phyloP scores from a whole-genome alignment of 805 yeast species.

The Grigorovia humatica region DNA sequence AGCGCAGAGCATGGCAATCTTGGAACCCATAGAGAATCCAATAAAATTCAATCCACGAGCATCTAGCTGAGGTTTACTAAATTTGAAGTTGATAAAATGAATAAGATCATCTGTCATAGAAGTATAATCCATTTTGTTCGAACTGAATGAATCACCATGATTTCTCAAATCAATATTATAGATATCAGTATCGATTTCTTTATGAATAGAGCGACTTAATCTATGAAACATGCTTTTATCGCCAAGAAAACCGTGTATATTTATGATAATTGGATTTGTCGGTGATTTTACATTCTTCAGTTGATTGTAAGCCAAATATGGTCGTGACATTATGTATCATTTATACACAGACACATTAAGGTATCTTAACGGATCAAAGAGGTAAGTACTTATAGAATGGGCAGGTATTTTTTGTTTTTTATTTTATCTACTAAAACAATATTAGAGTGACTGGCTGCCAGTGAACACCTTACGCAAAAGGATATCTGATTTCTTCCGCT shows the following conservation, averaged over 20 bases:
- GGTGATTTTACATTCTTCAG: neutral
- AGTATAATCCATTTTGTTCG: conserved; percentile 35
- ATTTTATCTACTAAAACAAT: no score
- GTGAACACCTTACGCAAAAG: no score
- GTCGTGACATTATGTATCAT: neutral
- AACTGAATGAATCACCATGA: conserved; percentile 43
- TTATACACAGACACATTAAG: neutral
- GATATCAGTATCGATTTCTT: conserved; percentile 27
- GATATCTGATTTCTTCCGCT: no score
- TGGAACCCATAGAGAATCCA: conserved; percentile 59
- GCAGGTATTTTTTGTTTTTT: no score
- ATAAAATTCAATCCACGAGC: conserved; percentile 27
- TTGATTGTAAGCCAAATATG: neutral
- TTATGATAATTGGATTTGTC: conserved; percentile 31
- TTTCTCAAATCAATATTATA: conserved; percentile 43
- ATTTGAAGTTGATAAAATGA: conserved; percentile 24
- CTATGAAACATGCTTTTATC: conserved; percentile 35
- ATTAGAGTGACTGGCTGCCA: no score
- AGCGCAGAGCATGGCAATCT: conserved; percentile 39
- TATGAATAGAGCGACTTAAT: conserved; percentile 30
- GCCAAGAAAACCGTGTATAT: conserved; percentile 48
- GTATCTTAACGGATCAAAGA: no score
- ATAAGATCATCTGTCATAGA: conserved; percentile 36
- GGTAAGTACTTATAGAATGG: no score
- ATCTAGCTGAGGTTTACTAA: conserved; percentile 6